These are phyloP conservation scores for Trichoderma sp. DNA, from an alignment of 2,329 filamentous ascomycete genomes.

Conservation along the genomic window DNA sequence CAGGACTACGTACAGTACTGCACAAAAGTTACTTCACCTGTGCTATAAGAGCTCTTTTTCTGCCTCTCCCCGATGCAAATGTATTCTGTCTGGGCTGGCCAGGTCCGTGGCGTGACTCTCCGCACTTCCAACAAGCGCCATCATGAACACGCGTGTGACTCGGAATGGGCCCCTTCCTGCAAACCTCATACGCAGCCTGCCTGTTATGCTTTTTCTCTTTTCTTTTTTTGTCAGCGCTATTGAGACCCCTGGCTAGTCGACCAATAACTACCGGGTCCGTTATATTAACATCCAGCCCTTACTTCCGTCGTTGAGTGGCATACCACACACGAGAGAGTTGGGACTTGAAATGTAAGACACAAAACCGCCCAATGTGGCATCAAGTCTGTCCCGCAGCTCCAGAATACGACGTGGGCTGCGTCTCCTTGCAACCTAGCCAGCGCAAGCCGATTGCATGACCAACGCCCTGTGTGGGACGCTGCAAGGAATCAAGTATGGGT, in stretches of 20 bases:
- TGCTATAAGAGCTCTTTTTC: not conserved
- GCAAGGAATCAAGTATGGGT: not conserved
- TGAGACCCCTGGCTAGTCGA: not conserved
- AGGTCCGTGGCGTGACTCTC: not conserved
- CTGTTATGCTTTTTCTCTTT: not conserved
- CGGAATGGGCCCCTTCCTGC: not conserved
- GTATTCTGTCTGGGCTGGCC: not conserved
- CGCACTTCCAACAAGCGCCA: not conserved
- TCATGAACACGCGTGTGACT: not conserved
- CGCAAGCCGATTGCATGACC: not conserved
- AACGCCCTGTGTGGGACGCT: not conserved
- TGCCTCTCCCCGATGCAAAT: not conserved
- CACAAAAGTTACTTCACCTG: not conserved
- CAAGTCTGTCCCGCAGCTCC: not conserved
- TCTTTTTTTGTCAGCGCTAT: conserved; percentile 9
- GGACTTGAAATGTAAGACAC: not conserved
- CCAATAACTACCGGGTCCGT: not conserved
- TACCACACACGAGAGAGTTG: not conserved
- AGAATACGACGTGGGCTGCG: not conserved
- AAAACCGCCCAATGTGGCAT: not conserved
- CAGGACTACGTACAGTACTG: no score
- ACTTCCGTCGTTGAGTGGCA: not conserved
- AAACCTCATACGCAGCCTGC: not conserved
- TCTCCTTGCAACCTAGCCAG: not conserved
- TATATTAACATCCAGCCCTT: not conserved